A percentile compares a stretch with the other conserved stretches of the same genome.
These are phyloP conservation scores for Penicillium hordei DNA, from an alignment of 2,329 filamentous ascomycete species.

Conservation along the genomic window DNA sequence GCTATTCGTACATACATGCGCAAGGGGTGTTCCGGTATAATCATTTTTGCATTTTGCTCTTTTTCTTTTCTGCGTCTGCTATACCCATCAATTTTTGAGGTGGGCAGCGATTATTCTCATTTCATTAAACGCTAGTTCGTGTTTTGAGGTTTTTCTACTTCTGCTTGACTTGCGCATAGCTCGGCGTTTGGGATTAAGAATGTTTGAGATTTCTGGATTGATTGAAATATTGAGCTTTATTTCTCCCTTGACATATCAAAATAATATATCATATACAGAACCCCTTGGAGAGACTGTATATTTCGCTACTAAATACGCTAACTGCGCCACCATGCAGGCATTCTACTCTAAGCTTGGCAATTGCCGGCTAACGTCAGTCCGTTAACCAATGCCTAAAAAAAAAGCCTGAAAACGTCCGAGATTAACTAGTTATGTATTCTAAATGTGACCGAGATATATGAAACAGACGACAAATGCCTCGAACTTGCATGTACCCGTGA, in stretches of 20 bases:
- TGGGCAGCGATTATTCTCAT: not conserved
- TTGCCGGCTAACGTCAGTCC: conserved; percentile 10
- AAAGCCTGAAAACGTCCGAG: conserved; percentile 1
- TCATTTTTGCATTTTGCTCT: not conserved
- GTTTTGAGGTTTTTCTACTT: not conserved
- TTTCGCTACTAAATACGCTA: not conserved
- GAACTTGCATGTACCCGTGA: not conserved
- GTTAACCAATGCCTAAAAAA: conserved; percentile 5
- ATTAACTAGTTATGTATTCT: not conserved
- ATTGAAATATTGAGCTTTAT: not conserved
- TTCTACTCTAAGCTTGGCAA: conserved; percentile 6
- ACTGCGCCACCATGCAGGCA: conserved; percentile 12
- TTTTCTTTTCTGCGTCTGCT: not conserved
- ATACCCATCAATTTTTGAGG: not conserved
- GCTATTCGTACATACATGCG: conserved; percentile 1
- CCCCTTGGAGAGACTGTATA: conserved; percentile 3
- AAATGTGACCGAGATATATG: not conserved
- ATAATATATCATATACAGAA: conserved; percentile 5
- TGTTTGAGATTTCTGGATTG: not conserved
- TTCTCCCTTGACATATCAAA: conserved; percentile 1
- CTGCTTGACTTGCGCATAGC: conserved; percentile 18
- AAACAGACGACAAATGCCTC: not conserved
- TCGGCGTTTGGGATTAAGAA: conserved; percentile 18
- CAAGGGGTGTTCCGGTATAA: conserved; percentile 2
- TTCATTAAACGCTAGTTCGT: not conserved